Conservation (phyloP, 768 basidiomycete genomes). For the Kwoniella newhampshirensis region DNA sequence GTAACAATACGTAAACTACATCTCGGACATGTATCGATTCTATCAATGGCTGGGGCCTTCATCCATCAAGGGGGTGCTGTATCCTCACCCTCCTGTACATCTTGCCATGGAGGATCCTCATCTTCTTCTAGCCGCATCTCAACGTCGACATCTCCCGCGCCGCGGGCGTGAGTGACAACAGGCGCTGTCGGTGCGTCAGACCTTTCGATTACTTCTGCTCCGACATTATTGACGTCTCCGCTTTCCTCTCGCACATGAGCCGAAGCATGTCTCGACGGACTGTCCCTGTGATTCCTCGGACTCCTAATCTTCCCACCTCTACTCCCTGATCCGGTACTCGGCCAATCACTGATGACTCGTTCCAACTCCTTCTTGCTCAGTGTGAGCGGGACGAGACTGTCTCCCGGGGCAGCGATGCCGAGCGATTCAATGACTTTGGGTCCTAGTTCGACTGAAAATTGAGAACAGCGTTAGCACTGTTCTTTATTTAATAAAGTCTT, state of each 20-base stretch:
- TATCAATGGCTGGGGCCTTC: too few relatives aligned
- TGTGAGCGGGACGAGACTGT: neutral
- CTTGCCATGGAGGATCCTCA: conserved; percentile 16
- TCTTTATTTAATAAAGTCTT: too few relatives aligned
- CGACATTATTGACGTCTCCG: too few relatives aligned
- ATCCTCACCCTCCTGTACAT: conserved; percentile 1
- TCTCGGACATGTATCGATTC: too few relatives aligned
- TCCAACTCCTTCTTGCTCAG: conserved; percentile 3
- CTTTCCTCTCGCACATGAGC: too few relatives aligned
- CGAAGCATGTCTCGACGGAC: too few relatives aligned
- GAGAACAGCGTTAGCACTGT: neutral
- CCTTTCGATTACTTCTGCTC: too few relatives aligned
- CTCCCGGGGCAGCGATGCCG: conserved; percentile 7
- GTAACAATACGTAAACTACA: too few relatives aligned
- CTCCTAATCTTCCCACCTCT: neutral
- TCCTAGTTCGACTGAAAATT: conserved; percentile 13
- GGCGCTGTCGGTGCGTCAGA: too few relatives aligned
- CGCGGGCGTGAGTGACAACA: too few relatives aligned
- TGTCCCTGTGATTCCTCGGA: too few relatives aligned
- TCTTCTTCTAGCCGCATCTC: conserved; percentile 11
- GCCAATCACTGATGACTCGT: conserved; percentile 4
- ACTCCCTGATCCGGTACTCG: neutral
- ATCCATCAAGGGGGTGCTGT: neutral
- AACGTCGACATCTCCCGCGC: neutral
- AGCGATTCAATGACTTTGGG: conserved; percentile 4